Conservation (phyloP, 2,329 filamentous ascomycete species). For the Blastomyces gilchristii region DNA sequence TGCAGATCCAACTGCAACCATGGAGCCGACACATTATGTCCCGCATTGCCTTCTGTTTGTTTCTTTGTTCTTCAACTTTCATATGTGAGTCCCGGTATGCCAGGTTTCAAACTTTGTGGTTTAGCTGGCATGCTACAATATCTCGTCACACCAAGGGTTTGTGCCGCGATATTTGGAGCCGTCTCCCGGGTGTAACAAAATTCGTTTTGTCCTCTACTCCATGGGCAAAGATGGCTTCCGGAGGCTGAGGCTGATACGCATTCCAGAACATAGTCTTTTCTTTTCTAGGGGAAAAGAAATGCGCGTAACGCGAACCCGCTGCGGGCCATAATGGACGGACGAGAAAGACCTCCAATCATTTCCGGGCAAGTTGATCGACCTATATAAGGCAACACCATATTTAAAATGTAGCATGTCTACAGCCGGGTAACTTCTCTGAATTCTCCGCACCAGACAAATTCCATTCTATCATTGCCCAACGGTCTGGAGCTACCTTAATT, state of each 20-base stretch:
- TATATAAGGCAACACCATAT: background rate
- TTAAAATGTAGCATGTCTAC: background rate
- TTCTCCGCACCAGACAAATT: background rate
- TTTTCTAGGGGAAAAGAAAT: background rate
- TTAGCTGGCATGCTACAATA: background rate
- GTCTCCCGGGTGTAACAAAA: background rate
- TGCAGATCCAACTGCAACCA: background rate
- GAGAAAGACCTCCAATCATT: background rate
- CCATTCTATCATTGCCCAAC: background rate
- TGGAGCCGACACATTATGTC: background rate
- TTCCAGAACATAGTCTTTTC: background rate
- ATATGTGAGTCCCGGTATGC: background rate
- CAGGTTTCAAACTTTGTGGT: background rate
- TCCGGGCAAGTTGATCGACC: background rate
- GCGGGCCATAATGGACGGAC: background rate
- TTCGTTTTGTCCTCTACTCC: background rate
- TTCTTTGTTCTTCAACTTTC: background rate
- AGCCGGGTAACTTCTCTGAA: background rate
- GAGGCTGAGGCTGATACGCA: background rate
- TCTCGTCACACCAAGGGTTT: background rate
- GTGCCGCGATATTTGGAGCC: background rate
- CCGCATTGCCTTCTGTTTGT: background rate
- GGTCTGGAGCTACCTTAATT: background rate
- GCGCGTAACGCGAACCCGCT: background rate
- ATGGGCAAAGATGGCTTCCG: background rate